Evolutionary conservation across 139 green algal species (phyloP).

Genomic region (Chlorella vulgaris): DNA sequence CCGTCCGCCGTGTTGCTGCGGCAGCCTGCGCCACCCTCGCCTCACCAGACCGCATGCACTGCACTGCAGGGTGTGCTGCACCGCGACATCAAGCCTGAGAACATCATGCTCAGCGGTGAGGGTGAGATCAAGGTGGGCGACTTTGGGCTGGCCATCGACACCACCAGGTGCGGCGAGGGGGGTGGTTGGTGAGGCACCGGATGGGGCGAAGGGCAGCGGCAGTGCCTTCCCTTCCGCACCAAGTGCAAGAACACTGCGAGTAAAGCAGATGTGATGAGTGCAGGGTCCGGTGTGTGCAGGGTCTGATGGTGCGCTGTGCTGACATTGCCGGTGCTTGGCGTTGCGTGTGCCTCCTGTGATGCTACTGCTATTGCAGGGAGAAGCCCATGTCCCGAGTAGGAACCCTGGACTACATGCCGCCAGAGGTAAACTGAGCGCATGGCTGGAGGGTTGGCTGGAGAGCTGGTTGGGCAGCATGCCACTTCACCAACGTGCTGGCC

Average conservation of each 20-base stretch:
- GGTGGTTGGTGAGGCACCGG: too few species aligned
- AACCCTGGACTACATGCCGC: constrained; percentile 56
- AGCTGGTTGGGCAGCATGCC: too few species aligned
- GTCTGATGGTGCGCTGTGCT: too few species aligned
- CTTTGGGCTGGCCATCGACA: constrained; percentile 75
- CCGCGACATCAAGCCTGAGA: constrained; percentile 77
- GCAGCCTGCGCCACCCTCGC: too few species aligned
- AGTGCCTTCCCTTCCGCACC: too few species aligned
- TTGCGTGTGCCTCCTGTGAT: too few species aligned
- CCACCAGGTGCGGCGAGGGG: background rate
- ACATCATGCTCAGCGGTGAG: constrained; percentile 71
- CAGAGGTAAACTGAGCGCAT: constrained; percentile 26
- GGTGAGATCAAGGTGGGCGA: constrained; percentile 47
- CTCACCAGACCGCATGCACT: too few species aligned
- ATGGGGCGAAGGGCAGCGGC: background rate
- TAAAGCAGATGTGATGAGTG: too few species aligned
- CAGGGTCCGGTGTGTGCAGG: background rate
- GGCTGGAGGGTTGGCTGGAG: background rate
- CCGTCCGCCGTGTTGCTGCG: background rate
- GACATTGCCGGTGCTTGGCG: too few species aligned
- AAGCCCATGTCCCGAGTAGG: constrained; percentile 61
- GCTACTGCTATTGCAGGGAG: constrained; percentile 30
- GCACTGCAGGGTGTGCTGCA: constrained; percentile 61
- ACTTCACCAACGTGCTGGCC: too few species aligned
- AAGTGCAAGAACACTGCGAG: too few species aligned